Conservation (phyloP, 768 basidiomycete species). For the Mycena latifolia region DNA sequence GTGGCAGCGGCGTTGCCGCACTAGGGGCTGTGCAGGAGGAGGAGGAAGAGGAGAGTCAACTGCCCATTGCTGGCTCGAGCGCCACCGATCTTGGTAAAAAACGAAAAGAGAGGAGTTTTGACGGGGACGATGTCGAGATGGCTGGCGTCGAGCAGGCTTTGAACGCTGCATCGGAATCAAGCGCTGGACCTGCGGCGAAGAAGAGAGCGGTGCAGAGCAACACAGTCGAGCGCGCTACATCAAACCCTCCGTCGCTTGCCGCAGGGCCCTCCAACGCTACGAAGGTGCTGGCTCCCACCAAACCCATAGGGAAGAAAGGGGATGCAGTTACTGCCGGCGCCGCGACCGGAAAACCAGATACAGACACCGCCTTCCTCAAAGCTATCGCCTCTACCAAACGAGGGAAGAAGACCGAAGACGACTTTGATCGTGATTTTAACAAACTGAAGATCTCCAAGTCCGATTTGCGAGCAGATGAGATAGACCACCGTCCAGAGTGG, state of each 20-base stretch:
- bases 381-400: slow-evolving; percentile 81
- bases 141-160: slow-evolving; percentile 40
- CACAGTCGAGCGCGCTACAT: slow-evolving; percentile 41
- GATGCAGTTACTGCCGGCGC: slow-evolving; percentile 44
- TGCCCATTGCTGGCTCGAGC: slow-evolving; percentile 13
- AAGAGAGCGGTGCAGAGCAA: slow-evolving; percentile 58
- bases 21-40: slow-evolving; percentile 58
- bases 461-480: slow-evolving; percentile 60
- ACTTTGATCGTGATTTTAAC: slow-evolving; percentile 86
- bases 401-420: slow-evolving; percentile 75
- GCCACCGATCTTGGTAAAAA: slow-evolving; percentile 46
- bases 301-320: slow-evolving; percentile 23
- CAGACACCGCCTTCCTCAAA: slow-evolving; percentile 76
- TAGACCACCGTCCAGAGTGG: slow-evolving; percentile 63
- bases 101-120: slow-evolving; percentile 52
- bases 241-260: slow-evolving; percentile 24
- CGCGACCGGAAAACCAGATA: slow-evolving; percentile 66
- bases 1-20: slow-evolving; percentile 14
- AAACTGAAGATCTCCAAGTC: slow-evolving; percentile 79
- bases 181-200: slow-evolving; percentile 48
- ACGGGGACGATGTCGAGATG: slow-evolving; percentile 57
- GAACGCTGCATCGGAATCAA: slow-evolving; percentile 25
- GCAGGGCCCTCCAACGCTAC: slow-evolving; percentile 19
- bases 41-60: slow-evolving; percentile 65
- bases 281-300: slow-evolving; percentile 6